Evolutionary conservation across 2,329 filamentous ascomycete species (phyloP).

Genomic region (Colletotrichum sp.): DNA sequence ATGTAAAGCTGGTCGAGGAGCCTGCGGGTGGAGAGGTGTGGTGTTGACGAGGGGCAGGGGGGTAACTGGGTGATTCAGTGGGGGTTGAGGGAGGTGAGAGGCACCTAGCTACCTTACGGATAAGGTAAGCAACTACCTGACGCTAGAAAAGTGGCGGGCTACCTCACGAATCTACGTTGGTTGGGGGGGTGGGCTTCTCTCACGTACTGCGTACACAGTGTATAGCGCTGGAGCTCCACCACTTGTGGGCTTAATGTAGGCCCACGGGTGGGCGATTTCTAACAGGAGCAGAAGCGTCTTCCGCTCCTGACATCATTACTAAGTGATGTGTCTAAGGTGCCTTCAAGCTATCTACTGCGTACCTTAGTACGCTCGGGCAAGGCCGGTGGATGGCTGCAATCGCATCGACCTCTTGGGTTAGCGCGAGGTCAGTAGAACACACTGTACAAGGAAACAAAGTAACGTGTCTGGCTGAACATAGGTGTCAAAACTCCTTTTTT

Average conservation of each 20-base stretch:
- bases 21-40: not conserved
- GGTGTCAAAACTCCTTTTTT: not conserved
- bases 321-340: not conserved
- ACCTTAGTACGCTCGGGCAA: too few species aligned
- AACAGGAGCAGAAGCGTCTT: not conserved
- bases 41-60: slow-evolving; percentile 9
- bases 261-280: not conserved
- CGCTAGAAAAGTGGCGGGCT: not conserved
- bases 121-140: not conserved
- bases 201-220: too few species aligned
- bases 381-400: not conserved
- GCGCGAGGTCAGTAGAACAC: too few species aligned
- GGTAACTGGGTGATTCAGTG: not conserved
- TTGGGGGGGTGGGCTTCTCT: too few species aligned
- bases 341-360: not conserved
- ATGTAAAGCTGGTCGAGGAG: slow-evolving; percentile 17
- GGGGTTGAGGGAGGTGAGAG: not conserved
- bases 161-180: not conserved
- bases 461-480: not conserved
- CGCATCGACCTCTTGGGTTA: not conserved
- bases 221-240: not conserved
- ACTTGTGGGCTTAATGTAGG: not conserved
- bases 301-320: not conserved
- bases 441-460: not conserved
- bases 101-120: not conserved